Conservation (phyloP, 2,329 filamentous ascomycete species). For the Neonectria hederae region DNA sequence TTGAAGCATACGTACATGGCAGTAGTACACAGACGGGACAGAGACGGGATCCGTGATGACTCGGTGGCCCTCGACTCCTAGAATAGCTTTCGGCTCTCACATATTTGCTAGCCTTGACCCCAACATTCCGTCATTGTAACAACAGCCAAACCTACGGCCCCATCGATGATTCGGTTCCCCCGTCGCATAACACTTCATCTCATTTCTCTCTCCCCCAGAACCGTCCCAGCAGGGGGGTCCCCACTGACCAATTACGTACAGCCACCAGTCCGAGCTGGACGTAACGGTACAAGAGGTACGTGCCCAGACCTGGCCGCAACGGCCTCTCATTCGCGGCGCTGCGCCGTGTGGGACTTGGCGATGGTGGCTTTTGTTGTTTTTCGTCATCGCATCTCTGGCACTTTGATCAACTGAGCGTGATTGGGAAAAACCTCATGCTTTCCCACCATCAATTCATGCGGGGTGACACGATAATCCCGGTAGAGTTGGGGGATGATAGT, state of each 20-base stretch:
- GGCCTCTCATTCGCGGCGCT: background rate
- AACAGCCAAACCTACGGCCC: background rate
- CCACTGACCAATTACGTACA: slow-evolving; percentile 14
- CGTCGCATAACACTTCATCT: slow-evolving; percentile 35
- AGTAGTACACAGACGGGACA: background rate
- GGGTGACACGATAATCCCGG: background rate
- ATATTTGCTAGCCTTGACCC: too few relatives aligned
- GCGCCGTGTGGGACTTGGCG: background rate
- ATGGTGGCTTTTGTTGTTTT: slow-evolving; percentile 6
- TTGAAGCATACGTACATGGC: too few relatives aligned
- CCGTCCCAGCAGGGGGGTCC: slow-evolving; percentile 20
- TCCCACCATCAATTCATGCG: background rate
- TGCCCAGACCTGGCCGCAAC: background rate
- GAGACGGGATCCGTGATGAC: slow-evolving; percentile 23
- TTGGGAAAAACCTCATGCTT: slow-evolving; percentile 19
- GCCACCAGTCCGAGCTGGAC: slow-evolving; percentile 18
- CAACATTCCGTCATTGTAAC: too few relatives aligned
- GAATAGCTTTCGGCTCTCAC: too few relatives aligned
- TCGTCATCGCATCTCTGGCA: slow-evolving; percentile 29
- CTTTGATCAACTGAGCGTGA: slow-evolving; percentile 30
- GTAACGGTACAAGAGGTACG: background rate
- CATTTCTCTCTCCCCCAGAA: slow-evolving; percentile 31
- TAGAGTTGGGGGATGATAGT: background rate
- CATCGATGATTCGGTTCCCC: background rate
- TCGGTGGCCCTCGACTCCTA: background rate